Evolutionary conservation across 352 stramenopile species (phyloP), one percentile per base, ranked within the genome.

Genomic region (Phytophthora nicotianae): DNA sequence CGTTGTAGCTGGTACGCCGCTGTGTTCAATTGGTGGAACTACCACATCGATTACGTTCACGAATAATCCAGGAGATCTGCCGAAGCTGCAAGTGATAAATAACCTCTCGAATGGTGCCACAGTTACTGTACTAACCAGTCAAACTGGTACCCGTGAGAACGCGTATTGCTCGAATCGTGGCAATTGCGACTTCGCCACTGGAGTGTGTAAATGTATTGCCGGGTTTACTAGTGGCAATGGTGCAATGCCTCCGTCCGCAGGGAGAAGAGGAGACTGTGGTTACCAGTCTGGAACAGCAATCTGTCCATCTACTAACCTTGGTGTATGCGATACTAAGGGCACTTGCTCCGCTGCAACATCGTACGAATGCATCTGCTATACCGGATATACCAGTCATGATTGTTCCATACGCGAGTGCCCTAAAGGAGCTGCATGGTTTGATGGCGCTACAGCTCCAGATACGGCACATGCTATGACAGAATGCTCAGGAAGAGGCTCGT

Each of bases 121-220:
- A 4, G 27, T 58, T 0, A 40, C 56, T 0, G 52, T 65, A 7
- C 13, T 26, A 11, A 72, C 58, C 0, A 42, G 53, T 11, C 65
- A 63, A 11, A 53, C 70, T 19, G 83, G 83, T 17, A 89, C 73
- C 0, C 77, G 75, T 3, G 81, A 88, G 37, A 73, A 83, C 37
- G 62, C 49, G 4, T 75, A 96, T 66, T 98, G 95, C 67, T 93
- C 89, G 0, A 97, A 98, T 63, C 77, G 73, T 29, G 88, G 88
- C 17, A 33, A 53, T 2, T 97, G 87, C 26, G 75, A 96, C 32
- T 66, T 74, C 19, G 59, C 33, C 10, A 81, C 70, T 0, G 89
- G 89, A 10, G 38, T 89, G n/a, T 97, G 89, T 57, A 73, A 69
- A n/a, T 97, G 89, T 45, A 29, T 50, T 4, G 32, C 66, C 3